Percentiles rank a stretch among this genome's conserved stretches.
Evolutionary conservation across 1,139 yeast species (phyloP).

Genomic region (Meyerozyma guilliermondii): DNA sequence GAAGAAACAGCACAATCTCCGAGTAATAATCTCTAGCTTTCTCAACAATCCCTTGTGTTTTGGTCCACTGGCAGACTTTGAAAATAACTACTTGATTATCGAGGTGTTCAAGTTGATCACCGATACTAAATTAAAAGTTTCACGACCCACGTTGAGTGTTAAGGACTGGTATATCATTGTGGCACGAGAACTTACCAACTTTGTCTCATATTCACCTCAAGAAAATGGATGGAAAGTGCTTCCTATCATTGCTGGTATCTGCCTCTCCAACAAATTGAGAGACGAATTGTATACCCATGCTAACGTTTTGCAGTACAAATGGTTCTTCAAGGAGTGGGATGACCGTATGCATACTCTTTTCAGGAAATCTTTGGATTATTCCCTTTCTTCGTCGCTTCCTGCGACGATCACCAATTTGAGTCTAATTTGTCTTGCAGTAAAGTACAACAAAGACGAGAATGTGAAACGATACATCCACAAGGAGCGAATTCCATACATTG

Average conservation of each 20-base stretch:
- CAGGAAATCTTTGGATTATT: constrained; percentile 17
- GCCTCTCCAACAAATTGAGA: constrained; percentile 35
- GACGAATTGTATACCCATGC: constrained; percentile 27
- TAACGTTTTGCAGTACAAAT: constrained; percentile 23
- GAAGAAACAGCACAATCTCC: constrained; percentile 52
- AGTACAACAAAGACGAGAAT: constrained; percentile 18
- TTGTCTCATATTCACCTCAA: constrained; percentile 23
- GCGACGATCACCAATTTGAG: constrained; percentile 25
- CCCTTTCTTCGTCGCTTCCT: constrained; percentile 19
- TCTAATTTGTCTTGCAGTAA: constrained; percentile 31
- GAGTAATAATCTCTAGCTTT: constrained; percentile 46
- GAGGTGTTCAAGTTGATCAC: constrained; percentile 47
- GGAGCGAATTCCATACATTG: constrained; percentile 22
- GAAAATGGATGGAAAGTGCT: constrained; percentile 50
- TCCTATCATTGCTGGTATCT: constrained; percentile 53
- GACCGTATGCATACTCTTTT: constrained; percentile 18
- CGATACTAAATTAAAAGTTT: constrained; percentile 50
- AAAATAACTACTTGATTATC: constrained; percentile 32
- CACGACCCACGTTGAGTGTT: constrained; percentile 57
- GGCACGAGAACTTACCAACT: constrained; percentile 30
- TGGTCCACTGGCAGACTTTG: constrained; percentile 33
- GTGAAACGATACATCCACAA: constrained; percentile 17
- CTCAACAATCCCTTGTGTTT: constrained; percentile 46
- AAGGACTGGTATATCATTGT: constrained; percentile 47
- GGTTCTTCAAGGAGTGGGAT: constrained; percentile 36